phyloP scores from a whole-genome alignment of 1,284 basidiomycete species.

The Entoloma clypeatum region DNA sequence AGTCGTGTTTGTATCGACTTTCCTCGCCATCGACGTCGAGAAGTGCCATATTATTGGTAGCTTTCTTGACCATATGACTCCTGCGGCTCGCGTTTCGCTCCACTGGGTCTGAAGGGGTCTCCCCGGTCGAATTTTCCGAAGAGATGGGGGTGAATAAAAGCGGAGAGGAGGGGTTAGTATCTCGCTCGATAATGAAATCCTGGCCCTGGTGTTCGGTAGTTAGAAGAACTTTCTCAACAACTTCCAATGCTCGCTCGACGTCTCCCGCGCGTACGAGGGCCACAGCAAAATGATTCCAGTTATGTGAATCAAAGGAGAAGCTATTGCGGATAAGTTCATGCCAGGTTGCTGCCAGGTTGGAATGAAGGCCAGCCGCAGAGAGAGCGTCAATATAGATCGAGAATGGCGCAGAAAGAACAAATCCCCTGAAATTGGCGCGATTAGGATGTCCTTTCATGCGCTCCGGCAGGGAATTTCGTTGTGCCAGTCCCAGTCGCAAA shows the following conservation, averaged over 20 bases:
- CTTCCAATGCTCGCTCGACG: conserved; percentile 76
- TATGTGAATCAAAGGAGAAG: conserved; percentile 84
- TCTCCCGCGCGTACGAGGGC: conserved; percentile 81
- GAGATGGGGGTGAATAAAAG: conserved; percentile 39
- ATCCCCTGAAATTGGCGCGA: conserved; percentile 34
- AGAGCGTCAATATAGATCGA: conserved; percentile 83
- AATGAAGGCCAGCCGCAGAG: conserved; percentile 61
- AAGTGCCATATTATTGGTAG: conserved; percentile 19
- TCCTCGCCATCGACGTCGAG: conserved; percentile 16
- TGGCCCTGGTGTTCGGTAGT: conserved; percentile 47
- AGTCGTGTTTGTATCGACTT: conserved; percentile 30
- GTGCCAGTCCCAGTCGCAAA: conserved; percentile 48
- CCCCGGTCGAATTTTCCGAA: not conserved
- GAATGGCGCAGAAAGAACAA: conserved; percentile 73
- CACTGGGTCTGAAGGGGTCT: too few species aligned
- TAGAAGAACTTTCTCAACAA: conserved; percentile 78
- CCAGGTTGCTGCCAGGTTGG: conserved; percentile 71
- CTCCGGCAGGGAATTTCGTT: conserved; percentile 33
- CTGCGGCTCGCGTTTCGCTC: too few species aligned
- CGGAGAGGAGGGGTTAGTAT: conserved; percentile 40
- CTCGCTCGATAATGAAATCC: conserved; percentile 28
- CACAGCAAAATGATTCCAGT: conserved; percentile 86
- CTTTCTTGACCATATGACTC: conserved; percentile 15
- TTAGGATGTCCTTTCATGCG: conserved; percentile 12
- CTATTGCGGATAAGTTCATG: conserved; percentile 58